Conservation (phyloP, 371 early-diverging fungal species). For the Saksenaea oblongispora region DNA sequence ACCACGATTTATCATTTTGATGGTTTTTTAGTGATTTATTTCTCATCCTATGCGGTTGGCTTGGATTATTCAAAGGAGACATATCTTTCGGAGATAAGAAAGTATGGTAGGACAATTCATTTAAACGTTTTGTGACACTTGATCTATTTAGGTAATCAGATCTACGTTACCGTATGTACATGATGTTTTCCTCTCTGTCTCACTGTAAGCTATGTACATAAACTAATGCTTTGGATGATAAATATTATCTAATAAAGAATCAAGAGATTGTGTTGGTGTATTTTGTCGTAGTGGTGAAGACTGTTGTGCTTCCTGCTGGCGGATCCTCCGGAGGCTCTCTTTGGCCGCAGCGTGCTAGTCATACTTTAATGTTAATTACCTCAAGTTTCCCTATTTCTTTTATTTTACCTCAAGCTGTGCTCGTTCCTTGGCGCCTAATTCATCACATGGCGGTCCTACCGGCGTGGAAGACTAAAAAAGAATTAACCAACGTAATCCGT, state of each 20-base stretch:
- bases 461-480: slow-evolving; percentile 11
- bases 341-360: slow-evolving; percentile 21
- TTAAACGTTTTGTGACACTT: background rate
- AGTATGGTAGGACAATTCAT: background rate
- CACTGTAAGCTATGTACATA: background rate
- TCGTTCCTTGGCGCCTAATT: slow-evolving; percentile 17
- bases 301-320: slow-evolving; percentile 15
- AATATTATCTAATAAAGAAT: background rate
- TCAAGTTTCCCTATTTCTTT: background rate
- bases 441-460: background rate
- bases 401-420: slow-evolving; percentile 17
- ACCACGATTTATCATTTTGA: too few relatives aligned
- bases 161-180: background rate
- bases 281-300: background rate
- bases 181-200: background rate
- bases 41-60: too few relatives aligned
- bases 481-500: background rate
- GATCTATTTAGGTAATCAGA: too few relatives aligned
- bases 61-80: too few relatives aligned
- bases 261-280: background rate
- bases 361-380: background rate
- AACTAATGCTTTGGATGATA: background rate
- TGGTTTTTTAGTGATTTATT: too few relatives aligned
- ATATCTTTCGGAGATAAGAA: too few relatives aligned
- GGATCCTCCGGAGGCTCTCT: slow-evolving; percentile 5